A percentile compares a stretch with the other conserved stretches of the same genome.
Evolutionary conservation across 75 land plant genomes (phyloP).

Genomic region (Pinus taeda): DNA sequence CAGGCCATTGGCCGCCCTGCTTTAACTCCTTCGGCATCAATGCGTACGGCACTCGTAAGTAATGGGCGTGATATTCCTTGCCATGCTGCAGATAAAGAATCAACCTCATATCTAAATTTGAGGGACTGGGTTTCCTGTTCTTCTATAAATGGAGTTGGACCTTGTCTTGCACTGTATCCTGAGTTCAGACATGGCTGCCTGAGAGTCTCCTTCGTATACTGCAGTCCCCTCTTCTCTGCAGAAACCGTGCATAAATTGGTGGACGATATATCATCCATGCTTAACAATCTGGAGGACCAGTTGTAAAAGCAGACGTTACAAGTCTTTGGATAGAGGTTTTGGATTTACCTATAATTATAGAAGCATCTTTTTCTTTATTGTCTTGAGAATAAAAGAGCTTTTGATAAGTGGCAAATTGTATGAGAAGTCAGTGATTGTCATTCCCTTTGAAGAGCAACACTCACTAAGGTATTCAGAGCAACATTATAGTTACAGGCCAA

Average conservation of each 20-base stretch:
- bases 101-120: constrained; percentile 10
- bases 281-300: constrained; percentile 1
- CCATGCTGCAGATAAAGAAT: constrained; percentile 16
- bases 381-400: too few relatives aligned
- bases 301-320: too few relatives aligned
- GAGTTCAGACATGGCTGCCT: constrained; percentile 22
- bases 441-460: too few relatives aligned
- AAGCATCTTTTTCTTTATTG: too few relatives aligned
- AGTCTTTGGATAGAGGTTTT: neutral
- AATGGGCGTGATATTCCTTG: constrained; percentile 6
- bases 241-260: constrained; percentile 16
- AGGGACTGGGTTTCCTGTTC: constrained; percentile 29
- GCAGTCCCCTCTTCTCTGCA: constrained; percentile 21
- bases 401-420: too few relatives aligned
- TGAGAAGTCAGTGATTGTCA: too few relatives aligned
- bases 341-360: too few relatives aligned
- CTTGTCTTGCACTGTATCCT: constrained; percentile 32
- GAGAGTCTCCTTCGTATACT: constrained; percentile 21
- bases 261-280: constrained; percentile 19
- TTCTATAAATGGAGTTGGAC: constrained; percentile 36
- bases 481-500: too few relatives aligned
- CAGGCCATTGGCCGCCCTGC: constrained; percentile 27
- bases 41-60: constrained; percentile 23
- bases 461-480: too few relatives aligned
- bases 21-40: constrained; percentile 24